A percentile compares a stretch with the other conserved stretches of the same genome.
phyloP scores from a whole-genome alignment of 208 protist genomes.

The Crithidia expoeki region DNA sequence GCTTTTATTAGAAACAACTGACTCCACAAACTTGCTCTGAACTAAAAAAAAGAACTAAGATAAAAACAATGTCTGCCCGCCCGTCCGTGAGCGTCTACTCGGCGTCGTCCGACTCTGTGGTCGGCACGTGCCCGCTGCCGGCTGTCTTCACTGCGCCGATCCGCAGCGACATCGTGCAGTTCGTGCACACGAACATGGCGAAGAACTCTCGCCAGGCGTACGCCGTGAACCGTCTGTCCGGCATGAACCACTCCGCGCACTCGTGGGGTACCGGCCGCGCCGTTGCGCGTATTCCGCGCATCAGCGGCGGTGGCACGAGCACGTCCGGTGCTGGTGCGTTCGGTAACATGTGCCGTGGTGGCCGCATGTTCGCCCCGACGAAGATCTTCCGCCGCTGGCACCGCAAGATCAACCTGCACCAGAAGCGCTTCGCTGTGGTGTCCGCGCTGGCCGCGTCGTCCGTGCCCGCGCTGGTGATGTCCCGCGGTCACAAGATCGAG shows the following conservation, averaged over 20 bases:
- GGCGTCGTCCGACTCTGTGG: slow-evolving; percentile 77
- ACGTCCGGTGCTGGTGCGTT: slow-evolving; percentile 98
- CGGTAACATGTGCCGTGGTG: slow-evolving; percentile 99
- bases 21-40: too few species aligned
- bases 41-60: too few species aligned
- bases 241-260: slow-evolving; percentile 97
- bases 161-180: slow-evolving; percentile 87
- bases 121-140: slow-evolving; percentile 74
- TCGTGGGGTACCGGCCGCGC: slow-evolving; percentile 99
- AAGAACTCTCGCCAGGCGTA: slow-evolving; percentile 99
- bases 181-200: slow-evolving; percentile 97
- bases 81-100: slow-evolving; percentile 89
- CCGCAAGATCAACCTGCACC: slow-evolving; percentile 97
- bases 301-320: slow-evolving; percentile 97
- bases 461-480: slow-evolving; percentile 96
- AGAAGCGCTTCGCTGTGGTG: slow-evolving; percentile 96
- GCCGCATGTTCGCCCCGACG: slow-evolving; percentile 99
- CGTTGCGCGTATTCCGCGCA: slow-evolving; percentile 99
- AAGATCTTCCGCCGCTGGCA: slow-evolving; percentile 98
- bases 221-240: slow-evolving; percentile 94
- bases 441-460: slow-evolving; percentile 98
- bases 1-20: too few species aligned
- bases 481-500: slow-evolving; percentile 98
- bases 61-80: slow-evolving; percentile 72
- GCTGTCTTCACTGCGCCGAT: slow-evolving; percentile 88